Percentiles rank a stretch among this genome's conserved stretches.
These are phyloP conservation scores for Sugiyamaella marilandica DNA, from an alignment of 805 yeast species.

Conservation along the genomic window DNA sequence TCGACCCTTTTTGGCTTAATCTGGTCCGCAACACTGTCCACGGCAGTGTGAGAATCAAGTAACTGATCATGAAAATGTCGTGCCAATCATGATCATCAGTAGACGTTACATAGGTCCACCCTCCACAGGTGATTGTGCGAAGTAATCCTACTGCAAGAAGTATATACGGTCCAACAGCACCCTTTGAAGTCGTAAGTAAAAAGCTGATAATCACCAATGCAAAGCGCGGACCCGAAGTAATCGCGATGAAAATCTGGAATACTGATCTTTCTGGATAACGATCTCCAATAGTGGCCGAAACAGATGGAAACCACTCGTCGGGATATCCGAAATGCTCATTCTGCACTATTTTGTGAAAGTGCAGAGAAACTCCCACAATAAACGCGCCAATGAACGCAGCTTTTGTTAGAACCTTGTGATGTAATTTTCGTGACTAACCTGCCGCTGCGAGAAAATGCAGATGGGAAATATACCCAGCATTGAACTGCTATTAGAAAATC, in stretches of 20 bases:
- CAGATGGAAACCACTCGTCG: conserved; percentile 98
- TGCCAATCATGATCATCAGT: conserved; percentile 97
- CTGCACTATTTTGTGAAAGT: conserved; percentile 80
- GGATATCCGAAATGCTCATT: conserved; percentile 89
- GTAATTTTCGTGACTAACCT: conserved; percentile 10
- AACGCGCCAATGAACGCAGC: conserved; percentile 75
- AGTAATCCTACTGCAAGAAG: conserved; percentile 55
- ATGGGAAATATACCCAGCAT: conserved; percentile 62
- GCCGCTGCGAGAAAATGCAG: conserved; percentile 71
- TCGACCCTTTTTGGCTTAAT: conserved; percentile 45
- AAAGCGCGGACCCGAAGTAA: conserved; percentile 92
- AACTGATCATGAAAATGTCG: conserved; percentile 90
- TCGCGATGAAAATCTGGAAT: conserved; percentile 85
- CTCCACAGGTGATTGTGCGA: conserved; percentile 96
- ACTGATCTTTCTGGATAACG: conserved; percentile 92
- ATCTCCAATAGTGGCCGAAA: conserved; percentile 95
- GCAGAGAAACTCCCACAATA: conserved; percentile 66
- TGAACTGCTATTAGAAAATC: conserved; percentile 34
- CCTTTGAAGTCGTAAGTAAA: conserved; percentile 34
- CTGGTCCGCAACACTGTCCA: conserved; percentile 69
- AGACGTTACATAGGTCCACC: conserved; percentile 96
- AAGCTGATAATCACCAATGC: conserved; percentile 49
- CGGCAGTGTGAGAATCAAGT: conserved; percentile 83
- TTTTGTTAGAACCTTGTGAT: not conserved
- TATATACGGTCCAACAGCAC: conserved; percentile 35